Conservation (phyloP, 179 eudicot species). For the Beta lomatogona region DNA sequence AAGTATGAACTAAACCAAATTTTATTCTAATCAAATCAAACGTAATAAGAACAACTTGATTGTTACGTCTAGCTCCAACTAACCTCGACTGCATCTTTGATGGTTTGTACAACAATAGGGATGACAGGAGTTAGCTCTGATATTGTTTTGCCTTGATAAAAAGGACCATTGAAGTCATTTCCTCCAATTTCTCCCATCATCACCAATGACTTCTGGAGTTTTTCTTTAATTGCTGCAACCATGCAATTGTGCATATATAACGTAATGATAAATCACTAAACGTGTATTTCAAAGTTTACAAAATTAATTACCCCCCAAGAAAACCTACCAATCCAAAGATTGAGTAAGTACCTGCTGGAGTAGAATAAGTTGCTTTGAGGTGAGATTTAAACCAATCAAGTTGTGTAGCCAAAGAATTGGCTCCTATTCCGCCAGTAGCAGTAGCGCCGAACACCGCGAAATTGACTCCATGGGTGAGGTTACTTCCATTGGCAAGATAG, state of each 20-base stretch:
- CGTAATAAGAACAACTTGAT: too few species aligned
- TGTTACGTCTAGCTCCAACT: background rate
- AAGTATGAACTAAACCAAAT: too few species aligned
- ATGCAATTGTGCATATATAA: background rate
- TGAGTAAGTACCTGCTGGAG: slow-evolving; percentile 5
- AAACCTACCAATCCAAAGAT: background rate
- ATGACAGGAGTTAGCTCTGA: slow-evolving; percentile 2
- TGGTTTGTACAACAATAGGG: slow-evolving; percentile 9
- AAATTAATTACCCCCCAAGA: background rate
- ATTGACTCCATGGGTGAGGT: slow-evolving; percentile 35
- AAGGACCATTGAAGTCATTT: slow-evolving; percentile 19
- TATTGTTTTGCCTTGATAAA: slow-evolving; percentile 9
- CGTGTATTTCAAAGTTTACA: background rate
- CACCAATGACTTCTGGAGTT: slow-evolving; percentile 11
- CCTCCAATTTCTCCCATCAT: slow-evolving; percentile 22
- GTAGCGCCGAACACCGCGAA: slow-evolving; percentile 38
- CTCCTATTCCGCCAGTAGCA: slow-evolving; percentile 20
- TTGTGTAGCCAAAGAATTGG: slow-evolving; percentile 26
- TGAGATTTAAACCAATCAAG: slow-evolving; percentile 33
- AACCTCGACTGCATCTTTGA: slow-evolving; percentile 7
- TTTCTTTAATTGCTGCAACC: slow-evolving; percentile 11
- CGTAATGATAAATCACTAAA: background rate
- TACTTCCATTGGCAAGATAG: slow-evolving; percentile 28
- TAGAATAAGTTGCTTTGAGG: slow-evolving; percentile 22
- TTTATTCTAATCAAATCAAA: too few species aligned